Evolutionary conservation across 352 stramenopile species (phyloP), one percentile per base, ranked within the genome.

Genomic region (Phytophthora hibernalis): DNA sequence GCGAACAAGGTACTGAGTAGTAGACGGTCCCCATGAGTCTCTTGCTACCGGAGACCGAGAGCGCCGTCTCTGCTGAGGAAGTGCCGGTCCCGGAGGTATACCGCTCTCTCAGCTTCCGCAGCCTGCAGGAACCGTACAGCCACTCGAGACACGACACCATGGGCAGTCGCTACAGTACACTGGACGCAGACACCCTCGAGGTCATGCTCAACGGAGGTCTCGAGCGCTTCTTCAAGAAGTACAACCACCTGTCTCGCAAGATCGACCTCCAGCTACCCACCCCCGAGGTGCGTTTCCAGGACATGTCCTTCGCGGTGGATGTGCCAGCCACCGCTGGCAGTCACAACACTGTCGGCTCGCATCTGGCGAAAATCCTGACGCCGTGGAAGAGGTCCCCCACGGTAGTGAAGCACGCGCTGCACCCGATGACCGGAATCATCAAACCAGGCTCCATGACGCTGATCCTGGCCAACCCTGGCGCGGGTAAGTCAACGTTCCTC

Each of bases 391-490:
- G 77, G 21, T 54, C 70, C 21, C 66, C 67, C 6, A 79, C 78
- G 56, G 74, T 48, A n/a, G 77, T 77, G 28, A 75, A 85, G 24
- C 60, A 83, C 21, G 79, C 90, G 35, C 61, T 91, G 51, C 77
- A 91, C 47, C 81, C 79, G 20, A 90, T 91, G 76, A 88, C 20
- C 65, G 96, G 98, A 43, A 98, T 99, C 66, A 87, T 91, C 52
- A 76, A 79, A 8, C 75, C 75, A 0, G 75, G 72, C 5, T 77
- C 72, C 18, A 80, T 83, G 75, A 83, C 75, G 42, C 50, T 93
- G 20, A 83, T 93, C 33, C 61, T 93, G 18, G 85, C 81, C 13
- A 91, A 91, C 71, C 82, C 85, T 15, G 82, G 83, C 6, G 82
- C 85, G 8, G 85, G 85, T 16, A 93, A 93, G 70, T 93, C 85